A percentile compares a stretch with the other conserved stretches of the same genome.
Conservation (phyloP, 495 filamentous ascomycete species). For the Daldinia bambusicola region DNA sequence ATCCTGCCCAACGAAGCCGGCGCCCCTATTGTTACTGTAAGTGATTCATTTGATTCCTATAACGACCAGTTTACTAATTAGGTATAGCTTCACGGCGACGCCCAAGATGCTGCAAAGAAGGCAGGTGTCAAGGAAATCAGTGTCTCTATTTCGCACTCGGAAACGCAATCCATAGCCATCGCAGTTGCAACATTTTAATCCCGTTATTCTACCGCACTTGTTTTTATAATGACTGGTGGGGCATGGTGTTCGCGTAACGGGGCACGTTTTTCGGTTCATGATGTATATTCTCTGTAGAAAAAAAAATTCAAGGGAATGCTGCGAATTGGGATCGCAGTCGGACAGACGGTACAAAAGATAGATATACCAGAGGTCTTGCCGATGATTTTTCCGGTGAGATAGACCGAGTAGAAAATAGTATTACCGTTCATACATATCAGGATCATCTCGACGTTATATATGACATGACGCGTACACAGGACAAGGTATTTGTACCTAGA, state of each 20-base stretch:
- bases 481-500: neutral
- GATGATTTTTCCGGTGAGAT: neutral
- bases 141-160: constrained; percentile 95
- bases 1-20: constrained; percentile 82
- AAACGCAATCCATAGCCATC: constrained; percentile 90
- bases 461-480: neutral
- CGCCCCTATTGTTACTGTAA: constrained; percentile 84
- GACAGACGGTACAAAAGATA: neutral
- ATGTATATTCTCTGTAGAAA: constrained; percentile 41
- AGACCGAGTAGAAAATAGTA: neutral
- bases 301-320: constrained; percentile 3
- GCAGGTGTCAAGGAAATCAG: constrained; percentile 86
- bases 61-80: constrained; percentile 52
- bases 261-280: constrained; percentile 26
- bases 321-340: neutral
- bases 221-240: constrained; percentile 31
- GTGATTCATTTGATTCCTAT: constrained; percentile 42
- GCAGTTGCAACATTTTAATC: constrained; percentile 80
- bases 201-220: neutral
- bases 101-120: constrained; percentile 79
- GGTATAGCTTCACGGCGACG: constrained; percentile 82
- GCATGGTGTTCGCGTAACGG: constrained; percentile 33
- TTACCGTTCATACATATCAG: neutral
- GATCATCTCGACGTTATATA: neutral
- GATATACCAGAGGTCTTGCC: neutral